Conservation (phyloP, 805 yeast genomes). For the Myxozyma kluyveri region DNA sequence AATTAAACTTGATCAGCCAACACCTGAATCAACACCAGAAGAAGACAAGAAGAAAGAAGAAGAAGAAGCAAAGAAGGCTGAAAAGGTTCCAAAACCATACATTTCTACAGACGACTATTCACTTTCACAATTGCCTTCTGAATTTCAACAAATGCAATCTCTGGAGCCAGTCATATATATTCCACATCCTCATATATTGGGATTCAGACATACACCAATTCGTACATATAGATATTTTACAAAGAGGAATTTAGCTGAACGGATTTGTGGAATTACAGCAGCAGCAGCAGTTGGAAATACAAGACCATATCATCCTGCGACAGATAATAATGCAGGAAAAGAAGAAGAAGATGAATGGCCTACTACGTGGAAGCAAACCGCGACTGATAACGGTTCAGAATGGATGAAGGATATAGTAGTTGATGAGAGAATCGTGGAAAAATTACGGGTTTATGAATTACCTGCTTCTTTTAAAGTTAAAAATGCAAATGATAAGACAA, state of each 20-base stretch:
- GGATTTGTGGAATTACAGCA: slow-evolving; percentile 54
- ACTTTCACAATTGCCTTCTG: slow-evolving; percentile 56
- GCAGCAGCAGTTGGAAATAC: slow-evolving; percentile 52
- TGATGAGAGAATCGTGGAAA: slow-evolving; percentile 62
- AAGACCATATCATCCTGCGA: slow-evolving; percentile 50
- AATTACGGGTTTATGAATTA: slow-evolving; percentile 42
- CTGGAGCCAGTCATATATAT: slow-evolving; percentile 68
- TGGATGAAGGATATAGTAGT: slow-evolving; percentile 76
- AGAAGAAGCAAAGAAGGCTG: slow-evolving; percentile 37
- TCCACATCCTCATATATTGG: slow-evolving; percentile 73
- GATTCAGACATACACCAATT: slow-evolving; percentile 72
- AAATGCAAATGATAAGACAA: too few relatives aligned
- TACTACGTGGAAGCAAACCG: slow-evolving; percentile 69
- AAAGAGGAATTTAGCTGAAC: slow-evolving; percentile 66
- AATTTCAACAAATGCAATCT: slow-evolving; percentile 31
- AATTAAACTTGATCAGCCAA: neutral
- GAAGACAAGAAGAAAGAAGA: slow-evolving; percentile 34
- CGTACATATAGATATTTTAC: slow-evolving; percentile 77
- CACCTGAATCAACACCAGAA: neutral
- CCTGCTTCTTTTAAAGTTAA: slow-evolving; percentile 10
- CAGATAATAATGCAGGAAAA: slow-evolving; percentile 45
- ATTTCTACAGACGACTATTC: slow-evolving; percentile 59
- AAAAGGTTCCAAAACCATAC: slow-evolving; percentile 61
- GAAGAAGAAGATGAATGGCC: slow-evolving; percentile 90
- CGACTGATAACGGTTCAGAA: slow-evolving; percentile 72